A percentile compares a stretch with the other conserved stretches of the same genome.
Evolutionary conservation across 768 basidiomycete species (phyloP).

Genomic region (Pleurotus tuber-regium): DNA sequence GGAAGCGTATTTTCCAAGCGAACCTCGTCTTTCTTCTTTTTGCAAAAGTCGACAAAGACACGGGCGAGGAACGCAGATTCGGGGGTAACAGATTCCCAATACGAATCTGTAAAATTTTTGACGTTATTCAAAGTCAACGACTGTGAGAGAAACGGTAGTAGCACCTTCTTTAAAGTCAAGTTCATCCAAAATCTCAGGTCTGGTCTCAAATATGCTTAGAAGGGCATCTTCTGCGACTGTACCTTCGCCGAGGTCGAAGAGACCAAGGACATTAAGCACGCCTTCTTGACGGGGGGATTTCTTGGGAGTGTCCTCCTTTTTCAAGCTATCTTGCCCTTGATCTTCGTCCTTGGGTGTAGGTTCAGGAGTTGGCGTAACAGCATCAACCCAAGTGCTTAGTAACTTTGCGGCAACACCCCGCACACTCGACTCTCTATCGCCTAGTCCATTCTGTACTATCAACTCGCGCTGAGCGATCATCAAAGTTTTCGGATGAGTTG

Average conservation of each 20-base stretch:
- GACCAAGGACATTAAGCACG: conserved; percentile 45
- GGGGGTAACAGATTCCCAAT: conserved; percentile 68
- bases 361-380: conserved; percentile 30
- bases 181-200: conserved; percentile 62
- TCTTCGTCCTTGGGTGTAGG: conserved; percentile 30
- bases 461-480: conserved; percentile 72
- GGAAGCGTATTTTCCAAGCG: conserved; percentile 74
- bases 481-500: conserved; percentile 63
- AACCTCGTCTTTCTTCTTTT: conserved; percentile 52
- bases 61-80: conserved; percentile 81
- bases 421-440: conserved; percentile 79
- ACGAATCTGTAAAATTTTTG: conserved; percentile 47
- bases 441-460: conserved; percentile 78
- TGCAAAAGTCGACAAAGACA: conserved; percentile 80
- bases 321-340: conserved; percentile 16
- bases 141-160: not conserved
- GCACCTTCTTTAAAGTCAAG: conserved; percentile 58
- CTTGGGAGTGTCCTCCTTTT: conserved; percentile 18
- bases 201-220: conserved; percentile 63
- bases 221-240: conserved; percentile 74
- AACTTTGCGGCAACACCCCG: conserved; percentile 70
- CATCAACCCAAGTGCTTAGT: conserved; percentile 74
- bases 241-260: conserved; percentile 60
- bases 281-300: conserved; percentile 28
- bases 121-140: not conserved